Evolutionary conservation across 148 eudicot species (phyloP).

Genomic region (Arbutus unedo): DNA sequence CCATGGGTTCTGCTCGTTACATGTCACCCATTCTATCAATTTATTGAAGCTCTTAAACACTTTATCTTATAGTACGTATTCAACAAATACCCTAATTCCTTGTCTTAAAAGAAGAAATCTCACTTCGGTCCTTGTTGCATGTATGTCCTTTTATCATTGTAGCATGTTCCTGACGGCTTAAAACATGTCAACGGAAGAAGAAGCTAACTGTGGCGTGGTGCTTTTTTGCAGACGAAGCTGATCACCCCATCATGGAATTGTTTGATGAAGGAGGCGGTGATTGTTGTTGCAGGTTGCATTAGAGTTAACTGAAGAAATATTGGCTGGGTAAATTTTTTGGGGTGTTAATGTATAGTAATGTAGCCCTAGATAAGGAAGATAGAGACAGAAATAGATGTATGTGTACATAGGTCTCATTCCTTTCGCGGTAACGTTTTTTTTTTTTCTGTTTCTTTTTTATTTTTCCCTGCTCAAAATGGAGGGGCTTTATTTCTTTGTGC

Average conservation of each 20-base stretch:
- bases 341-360: conserved; percentile 57
- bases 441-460: conserved; percentile 13
- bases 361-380: conserved; percentile 50
- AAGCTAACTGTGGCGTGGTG: conserved; percentile 11
- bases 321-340: conserved; percentile 39
- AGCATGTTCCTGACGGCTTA: neutral
- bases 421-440: conserved; percentile 16
- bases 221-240: conserved; percentile 30
- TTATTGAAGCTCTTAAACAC: no score
- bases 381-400: conserved; percentile 56
- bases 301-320: conserved; percentile 20
- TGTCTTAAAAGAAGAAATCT: neutral
- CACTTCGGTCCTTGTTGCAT: neutral
- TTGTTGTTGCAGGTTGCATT: conserved; percentile 14
- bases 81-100: neutral
- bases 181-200: neutral
- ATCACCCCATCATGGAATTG: conserved; percentile 23
- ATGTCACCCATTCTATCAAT: no score
- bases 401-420: conserved; percentile 70
- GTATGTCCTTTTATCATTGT: neutral
- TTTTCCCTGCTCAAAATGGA: conserved; percentile 25
- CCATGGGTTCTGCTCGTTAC: no score
- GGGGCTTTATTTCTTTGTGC: conserved; percentile 51
- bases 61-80: no score
- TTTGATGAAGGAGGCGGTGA: conserved; percentile 19